Evolutionary conservation across 768 basidiomycete species (phyloP).

Genomic region (Rhodotorula babjevae): DNA sequence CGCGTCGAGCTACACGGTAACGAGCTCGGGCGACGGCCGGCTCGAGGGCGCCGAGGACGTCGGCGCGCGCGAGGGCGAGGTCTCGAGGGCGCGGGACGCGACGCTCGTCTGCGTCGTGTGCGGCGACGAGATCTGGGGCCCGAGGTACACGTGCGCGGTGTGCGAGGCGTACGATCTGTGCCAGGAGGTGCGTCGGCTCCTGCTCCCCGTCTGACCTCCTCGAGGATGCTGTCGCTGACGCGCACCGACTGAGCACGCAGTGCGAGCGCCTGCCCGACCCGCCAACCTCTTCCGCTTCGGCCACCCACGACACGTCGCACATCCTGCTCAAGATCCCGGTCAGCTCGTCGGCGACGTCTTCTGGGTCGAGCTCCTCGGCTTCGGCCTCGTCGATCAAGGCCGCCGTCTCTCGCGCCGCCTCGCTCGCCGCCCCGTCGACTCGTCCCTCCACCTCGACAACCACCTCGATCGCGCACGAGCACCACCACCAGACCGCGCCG

Average conservation of each 20-base stretch:
- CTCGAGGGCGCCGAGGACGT: not conserved
- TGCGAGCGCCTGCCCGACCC: not conserved
- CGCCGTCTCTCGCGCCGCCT: not conserved
- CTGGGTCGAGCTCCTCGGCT: not conserved
- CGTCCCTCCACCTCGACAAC: not conserved
- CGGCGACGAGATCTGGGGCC: not conserved
- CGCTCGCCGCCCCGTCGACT: not conserved
- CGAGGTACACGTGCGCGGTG: slow-evolving; percentile 1
- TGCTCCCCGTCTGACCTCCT: no score
- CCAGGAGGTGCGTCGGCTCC: not conserved
- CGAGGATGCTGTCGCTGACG: accelerated
- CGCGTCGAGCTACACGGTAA: not conserved
- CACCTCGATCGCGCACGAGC: not conserved
- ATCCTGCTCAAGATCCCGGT: slow-evolving; percentile 9
- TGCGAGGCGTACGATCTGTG: slow-evolving; percentile 3
- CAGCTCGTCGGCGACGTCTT: no score
- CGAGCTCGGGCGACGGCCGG: not conserved
- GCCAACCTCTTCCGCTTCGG: not conserved
- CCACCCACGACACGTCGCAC: not conserved
- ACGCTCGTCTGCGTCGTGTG: not conserved
- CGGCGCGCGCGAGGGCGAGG: not conserved
- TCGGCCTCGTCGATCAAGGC: not conserved
- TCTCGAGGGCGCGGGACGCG: no score
- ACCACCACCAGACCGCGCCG: no score
- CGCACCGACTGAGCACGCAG: not conserved